These are phyloP conservation scores for Cutaneotrichosporon dermatis DNA, from an alignment of 1,284 basidiomycete genomes.

Conservation along the genomic window DNA sequence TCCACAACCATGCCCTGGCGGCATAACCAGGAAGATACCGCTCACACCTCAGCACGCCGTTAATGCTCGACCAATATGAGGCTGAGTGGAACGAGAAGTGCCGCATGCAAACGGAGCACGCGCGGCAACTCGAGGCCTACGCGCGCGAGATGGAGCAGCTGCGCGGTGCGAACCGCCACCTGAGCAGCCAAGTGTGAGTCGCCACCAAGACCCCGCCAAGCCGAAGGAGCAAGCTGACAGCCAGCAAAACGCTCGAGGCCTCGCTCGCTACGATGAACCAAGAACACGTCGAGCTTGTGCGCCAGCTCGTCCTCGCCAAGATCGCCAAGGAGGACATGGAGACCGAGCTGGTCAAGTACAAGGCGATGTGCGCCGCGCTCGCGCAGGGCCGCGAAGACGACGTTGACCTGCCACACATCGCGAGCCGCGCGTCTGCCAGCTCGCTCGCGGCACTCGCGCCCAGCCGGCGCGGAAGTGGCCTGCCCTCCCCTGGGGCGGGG, in stretches of 20 bases:
- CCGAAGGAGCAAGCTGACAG: background rate
- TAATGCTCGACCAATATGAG: conserved; percentile 83
- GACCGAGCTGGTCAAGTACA: conserved; percentile 83
- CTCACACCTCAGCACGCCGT: conserved; percentile 58
- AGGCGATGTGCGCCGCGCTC: conserved; percentile 64
- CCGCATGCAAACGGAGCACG: conserved; percentile 67
- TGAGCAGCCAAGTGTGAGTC: conserved; percentile 76
- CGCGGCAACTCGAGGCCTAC: conserved; percentile 57
- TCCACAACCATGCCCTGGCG: too few species aligned
- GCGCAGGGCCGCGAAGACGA: conserved; percentile 8
- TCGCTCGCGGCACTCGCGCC: background rate
- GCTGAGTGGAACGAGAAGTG: conserved; percentile 77
- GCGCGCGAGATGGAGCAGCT: conserved; percentile 56
- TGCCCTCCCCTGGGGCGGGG: background rate
- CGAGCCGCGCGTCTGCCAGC: conserved; percentile 2
- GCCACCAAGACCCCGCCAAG: background rate
- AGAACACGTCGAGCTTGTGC: conserved; percentile 56
- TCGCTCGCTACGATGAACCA: conserved; percentile 64
- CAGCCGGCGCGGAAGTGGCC: background rate
- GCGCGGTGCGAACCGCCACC: conserved; percentile 66
- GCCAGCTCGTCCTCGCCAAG: conserved; percentile 80
- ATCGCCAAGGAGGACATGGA: conserved; percentile 85
- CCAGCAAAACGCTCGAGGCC: conserved; percentile 70
- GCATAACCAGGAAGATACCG: background rate
- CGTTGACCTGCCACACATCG: conserved; percentile 10